Evolutionary conservation across 306 rosid species (phyloP).

Genomic region (Cucurbita moschata): DNA sequence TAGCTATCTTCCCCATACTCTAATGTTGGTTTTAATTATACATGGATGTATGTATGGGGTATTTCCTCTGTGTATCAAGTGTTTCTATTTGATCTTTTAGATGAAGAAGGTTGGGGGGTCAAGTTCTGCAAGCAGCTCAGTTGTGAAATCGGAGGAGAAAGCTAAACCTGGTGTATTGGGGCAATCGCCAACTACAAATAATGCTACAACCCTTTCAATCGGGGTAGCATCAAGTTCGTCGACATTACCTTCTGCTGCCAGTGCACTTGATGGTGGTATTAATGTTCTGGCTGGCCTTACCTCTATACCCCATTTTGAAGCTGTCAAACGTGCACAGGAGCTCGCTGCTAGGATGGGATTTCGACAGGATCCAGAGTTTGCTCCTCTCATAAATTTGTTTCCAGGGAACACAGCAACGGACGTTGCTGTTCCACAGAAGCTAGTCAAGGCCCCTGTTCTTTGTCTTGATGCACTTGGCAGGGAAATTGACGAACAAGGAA

Average conservation of each 20-base stretch:
- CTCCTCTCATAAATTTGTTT: constrained; percentile 77
- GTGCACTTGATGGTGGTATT: constrained; percentile 15
- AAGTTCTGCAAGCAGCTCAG: constrained; percentile 28
- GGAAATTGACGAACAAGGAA: constrained; percentile 91
- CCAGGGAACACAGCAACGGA: constrained; percentile 65
- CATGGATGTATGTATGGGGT: background rate
- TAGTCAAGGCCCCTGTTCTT: constrained; percentile 82
- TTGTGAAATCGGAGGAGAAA: constrained; percentile 29
- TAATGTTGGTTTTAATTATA: background rate
- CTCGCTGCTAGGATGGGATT: constrained; percentile 93
- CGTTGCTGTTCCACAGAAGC: constrained; percentile 52
- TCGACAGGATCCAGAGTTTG: constrained; percentile 91
- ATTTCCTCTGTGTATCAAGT: constrained; percentile 3
- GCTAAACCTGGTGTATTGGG: constrained; percentile 19
- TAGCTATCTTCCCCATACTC: background rate
- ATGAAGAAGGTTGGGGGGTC: constrained; percentile 43
- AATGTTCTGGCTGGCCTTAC: constrained; percentile 28
- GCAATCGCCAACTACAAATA: background rate
- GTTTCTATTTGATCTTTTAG: constrained; percentile 28
- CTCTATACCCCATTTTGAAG: constrained; percentile 39
- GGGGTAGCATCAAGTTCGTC: constrained; percentile 25
- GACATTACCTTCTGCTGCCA: constrained; percentile 21
- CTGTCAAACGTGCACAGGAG: constrained; percentile 90
- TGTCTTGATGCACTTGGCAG: constrained; percentile 95
- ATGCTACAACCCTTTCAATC: constrained; percentile 19